phyloP scores from a whole-genome alignment of 2,329 filamentous ascomycete species.

The Monosporascus sp. region DNA sequence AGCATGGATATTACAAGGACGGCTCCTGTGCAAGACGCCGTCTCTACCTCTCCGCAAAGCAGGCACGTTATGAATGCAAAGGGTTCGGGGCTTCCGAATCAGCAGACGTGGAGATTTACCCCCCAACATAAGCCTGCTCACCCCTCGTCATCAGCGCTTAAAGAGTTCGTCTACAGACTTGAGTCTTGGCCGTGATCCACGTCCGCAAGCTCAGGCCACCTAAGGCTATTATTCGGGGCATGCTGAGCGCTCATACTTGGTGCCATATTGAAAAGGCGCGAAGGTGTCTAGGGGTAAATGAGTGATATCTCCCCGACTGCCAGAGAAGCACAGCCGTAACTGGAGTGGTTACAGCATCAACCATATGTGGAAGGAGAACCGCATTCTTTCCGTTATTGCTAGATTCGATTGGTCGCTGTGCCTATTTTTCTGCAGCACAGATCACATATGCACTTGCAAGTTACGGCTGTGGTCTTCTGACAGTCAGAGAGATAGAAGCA shows the following conservation, averaged over 20 bases:
- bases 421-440: no score
- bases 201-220: background rate
- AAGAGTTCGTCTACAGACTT: background rate
- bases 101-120: background rate
- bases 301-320: no score
- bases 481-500: no score
- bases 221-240: background rate
- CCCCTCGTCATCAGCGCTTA: background rate
- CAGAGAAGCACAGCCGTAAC: no score
- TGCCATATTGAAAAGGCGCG: background rate
- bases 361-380: no score
- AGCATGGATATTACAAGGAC: background rate
- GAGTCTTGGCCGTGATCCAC: background rate
- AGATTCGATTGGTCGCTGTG: no score
- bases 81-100: background rate
- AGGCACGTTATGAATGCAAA: background rate
- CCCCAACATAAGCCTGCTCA: background rate
- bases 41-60: background rate
- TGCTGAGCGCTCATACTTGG: background rate
- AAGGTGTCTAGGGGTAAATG: no score
- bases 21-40: background rate
- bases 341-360: no score
- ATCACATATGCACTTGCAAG: no score
- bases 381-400: no score
- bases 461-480: no score